Base-by-base conservation (phyloP, 2,329 filamentous ascomycete genomes). In the Amesomyces nigricolor region DNA sequence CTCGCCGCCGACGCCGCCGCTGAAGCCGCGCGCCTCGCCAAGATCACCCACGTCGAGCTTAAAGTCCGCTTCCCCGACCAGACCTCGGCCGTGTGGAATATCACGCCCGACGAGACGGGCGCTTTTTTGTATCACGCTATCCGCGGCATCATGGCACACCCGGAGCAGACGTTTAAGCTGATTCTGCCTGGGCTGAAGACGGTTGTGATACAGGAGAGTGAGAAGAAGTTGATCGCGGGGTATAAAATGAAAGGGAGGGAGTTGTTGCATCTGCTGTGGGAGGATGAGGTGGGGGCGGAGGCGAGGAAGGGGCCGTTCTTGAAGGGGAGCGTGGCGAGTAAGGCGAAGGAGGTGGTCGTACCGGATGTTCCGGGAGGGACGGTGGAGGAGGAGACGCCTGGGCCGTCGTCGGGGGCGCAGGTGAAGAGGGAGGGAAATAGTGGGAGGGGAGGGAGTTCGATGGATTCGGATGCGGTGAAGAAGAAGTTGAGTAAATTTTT, bases 51-150 rank as follows among this genome's bases (percentile, higher is more conserved):
- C 32, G 81, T 95, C 32, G 79, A 83, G 29, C 78, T 97, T 60
- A 90, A 88, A 61, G 81, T 96, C 47, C 87, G 91, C 26, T 91
- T 96, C 63, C 92, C 92, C 0, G 91, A 97, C 67, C 88, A 91
- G 63, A 88, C 85, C 55, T 84, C 86, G 51, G 82, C 91, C 32
- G 82, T 90, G 50, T 86, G 86, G 72, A 79, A 78, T n/a, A 83
- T 95, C 62, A 79, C 77, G 1, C 82, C 83, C 17, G 69, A 75
- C 1, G 86, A 91, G 51, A 90, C 88, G 0, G 87, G 86, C 1
- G 76, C 79, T 3, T 79, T 81, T 49, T 75, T 99, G 1, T 90
- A 97, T 71, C 74, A 77, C 13, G 89, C 87, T 61, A 88, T 96
- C 16, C 78, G 83, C 51, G 76, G 76, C 43, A 83, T 92, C 58